A percentile compares a stretch with the other conserved stretches of the same genome.
Conservation (phyloP, 2,329 filamentous ascomycete genomes). For the Ascochyta fabae region DNA sequence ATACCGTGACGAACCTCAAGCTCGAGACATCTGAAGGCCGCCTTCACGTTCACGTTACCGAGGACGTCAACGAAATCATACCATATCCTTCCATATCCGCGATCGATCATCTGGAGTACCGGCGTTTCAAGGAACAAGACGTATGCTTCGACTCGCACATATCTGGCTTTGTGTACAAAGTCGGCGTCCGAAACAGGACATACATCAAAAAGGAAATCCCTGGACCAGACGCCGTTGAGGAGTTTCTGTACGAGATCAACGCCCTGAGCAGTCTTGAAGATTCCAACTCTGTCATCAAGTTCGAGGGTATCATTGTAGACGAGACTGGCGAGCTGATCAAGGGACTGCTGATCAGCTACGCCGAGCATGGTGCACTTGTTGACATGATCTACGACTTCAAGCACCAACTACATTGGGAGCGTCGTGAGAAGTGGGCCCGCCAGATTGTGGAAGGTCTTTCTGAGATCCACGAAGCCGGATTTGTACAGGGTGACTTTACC, state of each 20-base stretch:
- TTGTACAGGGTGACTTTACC: constrained; percentile 97
- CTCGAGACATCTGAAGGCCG: constrained; percentile 86
- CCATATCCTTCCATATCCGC: constrained; percentile 77
- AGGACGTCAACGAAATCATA: constrained; percentile 95
- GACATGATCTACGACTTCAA: constrained; percentile 86
- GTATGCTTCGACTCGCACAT: constrained; percentile 89
- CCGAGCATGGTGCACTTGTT: constrained; percentile 83
- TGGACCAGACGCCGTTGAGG: constrained; percentile 91
- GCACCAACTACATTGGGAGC: constrained; percentile 68
- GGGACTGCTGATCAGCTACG: constrained; percentile 87
- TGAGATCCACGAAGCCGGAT: constrained; percentile 93
- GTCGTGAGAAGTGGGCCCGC: constrained; percentile 84
- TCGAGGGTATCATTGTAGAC: constrained; percentile 88
- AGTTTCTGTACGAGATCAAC: constrained; percentile 97
- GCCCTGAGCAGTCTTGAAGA: constrained; percentile 79
- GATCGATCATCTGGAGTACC: constrained; percentile 71
- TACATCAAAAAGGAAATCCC: constrained; percentile 99
- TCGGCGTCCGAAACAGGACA: constrained; percentile 70
- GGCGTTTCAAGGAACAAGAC: constrained; percentile 71
- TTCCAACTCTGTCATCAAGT: constrained; percentile 79
- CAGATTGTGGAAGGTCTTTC: constrained; percentile 89
- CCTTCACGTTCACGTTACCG: constrained; percentile 95
- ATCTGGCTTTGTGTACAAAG: constrained; percentile 97
- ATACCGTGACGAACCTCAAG: constrained; percentile 94
- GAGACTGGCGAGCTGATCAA: constrained; percentile 77